Conservation (phyloP, 495 filamentous ascomycete genomes). For the Annulohypoxylon bovei region DNA sequence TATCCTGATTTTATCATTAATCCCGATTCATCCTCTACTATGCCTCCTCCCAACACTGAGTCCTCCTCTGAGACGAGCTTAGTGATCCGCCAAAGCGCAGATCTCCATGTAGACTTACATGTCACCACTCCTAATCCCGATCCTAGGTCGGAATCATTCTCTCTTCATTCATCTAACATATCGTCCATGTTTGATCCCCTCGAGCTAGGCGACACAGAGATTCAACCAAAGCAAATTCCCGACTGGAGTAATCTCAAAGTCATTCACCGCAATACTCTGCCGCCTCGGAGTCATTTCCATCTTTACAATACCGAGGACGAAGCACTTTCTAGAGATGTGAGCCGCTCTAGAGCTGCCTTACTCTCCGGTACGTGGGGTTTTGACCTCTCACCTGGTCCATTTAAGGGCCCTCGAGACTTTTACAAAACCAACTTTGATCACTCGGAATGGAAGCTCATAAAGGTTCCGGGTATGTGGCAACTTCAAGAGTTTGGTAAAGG, state of each 20-base stretch:
- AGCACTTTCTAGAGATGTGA: conserved; percentile 42
- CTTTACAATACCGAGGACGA: conserved; percentile 28
- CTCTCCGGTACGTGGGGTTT: conserved; percentile 70
- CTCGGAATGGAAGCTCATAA: conserved; percentile 63
- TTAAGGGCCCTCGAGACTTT: conserved; percentile 57
- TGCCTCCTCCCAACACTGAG: conserved; percentile 26
- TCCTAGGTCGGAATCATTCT: background rate
- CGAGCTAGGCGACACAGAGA: conserved; percentile 9
- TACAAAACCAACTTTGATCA: conserved; percentile 46
- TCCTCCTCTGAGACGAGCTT: background rate
- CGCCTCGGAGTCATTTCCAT: conserved; percentile 67
- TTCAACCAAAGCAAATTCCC: conserved; percentile 47
- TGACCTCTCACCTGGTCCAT: conserved; percentile 61
- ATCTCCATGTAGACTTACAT: conserved; percentile 40
- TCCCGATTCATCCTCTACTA: background rate
- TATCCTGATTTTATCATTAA: background rate
- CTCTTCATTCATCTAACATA: background rate
- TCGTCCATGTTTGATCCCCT: background rate
- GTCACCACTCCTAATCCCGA: conserved; percentile 17
- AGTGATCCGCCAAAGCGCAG: conserved; percentile 13
- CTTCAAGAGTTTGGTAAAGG: conserved; percentile 70
- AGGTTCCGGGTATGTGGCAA: conserved; percentile 77
- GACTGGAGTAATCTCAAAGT: conserved; percentile 71
- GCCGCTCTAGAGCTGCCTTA: conserved; percentile 50
- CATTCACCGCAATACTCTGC: conserved; percentile 70